A percentile compares a stretch with the other conserved stretches of the same genome.
Evolutionary conservation across 2,329 filamentous ascomycete genomes (phyloP).

Genomic region (Beauveria sp.): DNA sequence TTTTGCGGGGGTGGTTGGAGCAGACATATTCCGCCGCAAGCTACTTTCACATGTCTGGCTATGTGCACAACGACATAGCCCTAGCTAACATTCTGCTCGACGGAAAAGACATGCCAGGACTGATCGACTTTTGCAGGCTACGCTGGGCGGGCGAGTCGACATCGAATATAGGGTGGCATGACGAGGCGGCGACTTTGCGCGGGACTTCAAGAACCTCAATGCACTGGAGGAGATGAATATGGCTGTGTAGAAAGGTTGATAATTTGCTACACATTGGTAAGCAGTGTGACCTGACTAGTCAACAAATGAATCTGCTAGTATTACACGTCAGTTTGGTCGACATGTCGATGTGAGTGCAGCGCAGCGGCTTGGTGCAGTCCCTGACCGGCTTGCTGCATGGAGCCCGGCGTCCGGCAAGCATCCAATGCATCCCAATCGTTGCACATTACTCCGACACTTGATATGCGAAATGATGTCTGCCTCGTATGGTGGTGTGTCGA

Average conservation of each 20-base stretch:
- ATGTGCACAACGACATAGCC: not conserved
- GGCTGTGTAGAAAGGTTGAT: not conserved
- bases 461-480: not conserved
- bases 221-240: not conserved
- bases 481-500: not conserved
- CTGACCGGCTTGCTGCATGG: not conserved
- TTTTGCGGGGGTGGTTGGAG: not conserved
- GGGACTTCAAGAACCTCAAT: not conserved
- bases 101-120: not conserved
- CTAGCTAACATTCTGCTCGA: not conserved
- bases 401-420: not conserved
- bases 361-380: not conserved
- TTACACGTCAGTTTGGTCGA: not conserved
- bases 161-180: not conserved
- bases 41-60: not conserved
- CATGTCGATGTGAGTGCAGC: not conserved
- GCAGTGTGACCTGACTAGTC: not conserved
- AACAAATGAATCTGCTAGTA: not conserved
- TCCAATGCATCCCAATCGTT: not conserved
- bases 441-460: not conserved
- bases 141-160: not conserved
- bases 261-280: not conserved
- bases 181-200: not conserved
- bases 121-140: not conserved
- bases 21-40: not conserved